Evolutionary conservation across 768 basidiomycete genomes (phyloP), one percentile per base, ranked within the genome.

Genomic region (Pulveroboletus ravenelii): DNA sequence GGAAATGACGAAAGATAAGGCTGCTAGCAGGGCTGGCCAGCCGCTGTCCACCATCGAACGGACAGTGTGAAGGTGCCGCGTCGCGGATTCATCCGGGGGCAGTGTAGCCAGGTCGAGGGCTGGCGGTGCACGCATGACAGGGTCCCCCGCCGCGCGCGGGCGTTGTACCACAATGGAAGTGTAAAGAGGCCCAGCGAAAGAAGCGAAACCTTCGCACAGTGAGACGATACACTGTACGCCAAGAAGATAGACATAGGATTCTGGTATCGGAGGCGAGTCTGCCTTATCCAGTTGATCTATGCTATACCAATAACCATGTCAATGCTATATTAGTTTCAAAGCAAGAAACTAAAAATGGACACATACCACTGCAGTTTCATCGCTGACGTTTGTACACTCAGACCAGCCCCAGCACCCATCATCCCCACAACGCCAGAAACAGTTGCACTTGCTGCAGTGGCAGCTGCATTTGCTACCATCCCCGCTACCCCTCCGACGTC

Each of bases 271-370:
- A 0, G 96, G 96, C 0, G 93, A 83, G 58, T 99, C 96, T 0
- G 92, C 88, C 67, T 99, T 99, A 72, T 99, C 95, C 12, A 97
- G 81, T 67, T 98, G 96, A 65, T 99, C 95, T 58, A 99, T 97
- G 65, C 94, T 96, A 59, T 5, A 15, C 1, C 8, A 35, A 20
- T 10, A n/a, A 44, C 34, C 18, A 35, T n/a, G 30, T 50, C 6
- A 31, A 23, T 4, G 20, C 20, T 23, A 23, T 4, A 23, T 23
- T 23, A 23, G 8, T 12, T 41, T 9, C 23, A 25, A 20, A 35
- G 17, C 20, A 30, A 31, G 36, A 32, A 4, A n/a, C 5, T 3
- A 1, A 14, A 32, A 13, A 30, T 15, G 37, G 10, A 18, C 5
- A 72, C 82, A 37, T 53, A 93, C 93, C 94, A 93, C 67, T 93